phyloP scores from a whole-genome alignment of 2,329 filamentous ascomycete genomes.

The Xenoacremonium recifei region DNA sequence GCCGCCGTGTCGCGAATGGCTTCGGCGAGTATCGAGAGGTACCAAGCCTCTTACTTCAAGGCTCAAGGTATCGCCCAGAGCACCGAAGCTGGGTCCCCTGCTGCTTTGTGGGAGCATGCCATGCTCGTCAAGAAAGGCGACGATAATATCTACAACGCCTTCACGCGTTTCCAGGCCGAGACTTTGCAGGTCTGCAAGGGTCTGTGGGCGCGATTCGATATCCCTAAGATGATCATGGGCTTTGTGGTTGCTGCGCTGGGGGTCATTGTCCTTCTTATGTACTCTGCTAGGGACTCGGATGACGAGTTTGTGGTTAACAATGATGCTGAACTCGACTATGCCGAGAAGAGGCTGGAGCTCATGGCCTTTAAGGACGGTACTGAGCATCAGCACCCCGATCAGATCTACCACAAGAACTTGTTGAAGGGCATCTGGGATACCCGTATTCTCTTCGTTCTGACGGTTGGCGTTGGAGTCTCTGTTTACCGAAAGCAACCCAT shows the following conservation, averaged over 20 bases:
- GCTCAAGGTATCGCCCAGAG: slow-evolving; percentile 67
- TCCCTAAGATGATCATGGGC: slow-evolving; percentile 80
- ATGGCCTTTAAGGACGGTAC: slow-evolving; percentile 34
- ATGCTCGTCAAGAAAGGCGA: slow-evolving; percentile 38
- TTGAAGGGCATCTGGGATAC: slow-evolving; percentile 36
- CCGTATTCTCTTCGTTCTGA: slow-evolving; percentile 31
- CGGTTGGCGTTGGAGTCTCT: slow-evolving; percentile 26
- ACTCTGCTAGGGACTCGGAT: slow-evolving; percentile 60
- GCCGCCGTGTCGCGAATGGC: slow-evolving; percentile 74
- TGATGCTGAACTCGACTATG: slow-evolving; percentile 56
- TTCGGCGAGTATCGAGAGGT: slow-evolving; percentile 83
- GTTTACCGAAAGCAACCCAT: slow-evolving; percentile 32
- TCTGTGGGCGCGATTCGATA: slow-evolving; percentile 90
- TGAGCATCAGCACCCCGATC: slow-evolving; percentile 41
- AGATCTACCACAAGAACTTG: slow-evolving; percentile 30
- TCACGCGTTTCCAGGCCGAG: slow-evolving; percentile 71
- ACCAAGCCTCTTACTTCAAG: slow-evolving; percentile 78
- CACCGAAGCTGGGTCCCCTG: slow-evolving; percentile 39
- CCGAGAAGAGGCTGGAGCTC: slow-evolving; percentile 57
- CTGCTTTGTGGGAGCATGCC: slow-evolving; percentile 48
- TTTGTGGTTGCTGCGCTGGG: slow-evolving; percentile 68
- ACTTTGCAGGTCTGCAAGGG: slow-evolving; percentile 77
- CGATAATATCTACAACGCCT: slow-evolving; percentile 53
- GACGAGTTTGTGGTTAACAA: slow-evolving; percentile 55
- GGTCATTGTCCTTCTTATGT: slow-evolving; percentile 69